Percentiles rank a stretch among this genome's conserved stretches.
These are phyloP conservation scores for Dictyostelium capitatum DNA, from an alignment of 78 protist genomes.

Conservation along the genomic window DNA sequence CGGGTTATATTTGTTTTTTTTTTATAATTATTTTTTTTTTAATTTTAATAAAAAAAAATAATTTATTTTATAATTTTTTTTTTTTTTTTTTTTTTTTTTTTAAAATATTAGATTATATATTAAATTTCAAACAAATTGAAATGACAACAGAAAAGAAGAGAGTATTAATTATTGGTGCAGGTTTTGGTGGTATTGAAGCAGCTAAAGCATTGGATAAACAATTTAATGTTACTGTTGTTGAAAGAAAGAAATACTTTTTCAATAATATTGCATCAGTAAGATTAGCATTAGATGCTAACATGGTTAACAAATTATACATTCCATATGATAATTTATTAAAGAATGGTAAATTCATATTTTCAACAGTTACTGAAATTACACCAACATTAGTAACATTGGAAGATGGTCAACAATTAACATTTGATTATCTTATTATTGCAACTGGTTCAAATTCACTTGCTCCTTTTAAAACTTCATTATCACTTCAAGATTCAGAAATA, in stretches of 20 bases:
- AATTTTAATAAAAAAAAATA: no score
- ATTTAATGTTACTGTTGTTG: slow-evolving; percentile 73
- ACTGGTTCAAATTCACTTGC: slow-evolving; percentile 58
- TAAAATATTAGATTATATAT: not conserved
- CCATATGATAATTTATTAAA: slow-evolving; percentile 51
- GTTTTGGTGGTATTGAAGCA: slow-evolving; percentile 64
- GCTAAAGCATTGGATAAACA: slow-evolving; percentile 42
- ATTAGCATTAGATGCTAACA: slow-evolving; percentile 36
- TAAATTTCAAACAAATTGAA: not conserved
- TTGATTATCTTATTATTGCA: slow-evolving; percentile 62
- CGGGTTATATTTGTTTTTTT: no score
- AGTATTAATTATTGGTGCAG: slow-evolving; percentile 78
- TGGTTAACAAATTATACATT: slow-evolving; percentile 16
- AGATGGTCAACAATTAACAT: slow-evolving; percentile 14
- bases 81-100: not conserved
- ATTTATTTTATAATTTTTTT: not conserved
- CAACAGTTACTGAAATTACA: slow-evolving; percentile 21
- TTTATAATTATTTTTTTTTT: no score
- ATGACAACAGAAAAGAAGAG: slow-evolving; percentile 31
- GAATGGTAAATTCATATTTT: slow-evolving; percentile 44
- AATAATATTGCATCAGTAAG: slow-evolving; percentile 56
- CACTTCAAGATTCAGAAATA: not conserved
- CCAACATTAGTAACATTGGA: slow-evolving; percentile 7
- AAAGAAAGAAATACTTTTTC: slow-evolving; percentile 48
- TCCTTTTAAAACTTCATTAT: slow-evolving; percentile 47